These are phyloP conservation scores for Dactylellina leptospora DNA, from an alignment of 2,329 filamentous ascomycete species.

Conservation along the genomic window DNA sequence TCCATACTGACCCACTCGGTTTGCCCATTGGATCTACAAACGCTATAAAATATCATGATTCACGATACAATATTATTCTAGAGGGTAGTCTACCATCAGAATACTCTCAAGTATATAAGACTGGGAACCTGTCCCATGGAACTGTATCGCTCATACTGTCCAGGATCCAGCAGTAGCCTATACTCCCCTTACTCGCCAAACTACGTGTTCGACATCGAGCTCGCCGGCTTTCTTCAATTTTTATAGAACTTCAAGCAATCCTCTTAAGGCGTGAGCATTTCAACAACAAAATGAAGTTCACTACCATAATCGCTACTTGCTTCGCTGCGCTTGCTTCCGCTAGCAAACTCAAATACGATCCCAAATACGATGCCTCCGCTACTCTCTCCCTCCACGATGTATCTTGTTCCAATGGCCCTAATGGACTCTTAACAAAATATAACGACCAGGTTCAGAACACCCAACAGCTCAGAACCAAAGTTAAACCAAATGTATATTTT, in stretches of 20 bases:
- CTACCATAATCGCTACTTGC: conserved; percentile 15
- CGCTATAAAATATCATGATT: no score
- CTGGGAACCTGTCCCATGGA: no score
- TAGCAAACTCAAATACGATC: conserved; percentile 25
- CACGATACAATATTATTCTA: no score
- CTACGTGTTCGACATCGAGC: no score
- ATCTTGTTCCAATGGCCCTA: conserved; percentile 39
- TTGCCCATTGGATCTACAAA: no score
- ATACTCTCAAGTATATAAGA: conserved; percentile 38
- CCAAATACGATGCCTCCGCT: conserved; percentile 4
- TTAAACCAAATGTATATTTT: conserved; percentile 60
- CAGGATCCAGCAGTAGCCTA: no score
- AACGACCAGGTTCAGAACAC: conserved; percentile 4
- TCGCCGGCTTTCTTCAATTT: no score
- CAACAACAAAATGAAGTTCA: conserved; percentile 47
- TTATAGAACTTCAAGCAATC: no score
- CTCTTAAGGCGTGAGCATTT: background rate
- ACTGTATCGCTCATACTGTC: conserved; percentile 7
- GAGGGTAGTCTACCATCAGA: background rate
- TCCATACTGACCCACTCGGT: no score
- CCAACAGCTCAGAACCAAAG: conserved; percentile 16
- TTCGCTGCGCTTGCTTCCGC: conserved; percentile 25
- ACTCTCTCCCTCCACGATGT: conserved; percentile 17
- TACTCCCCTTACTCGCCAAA: no score
- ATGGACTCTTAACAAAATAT: conserved; percentile 22